These are phyloP conservation scores for Ceratopteris richardii DNA, from an alignment of 75 land plant genomes.

Conservation along the genomic window DNA sequence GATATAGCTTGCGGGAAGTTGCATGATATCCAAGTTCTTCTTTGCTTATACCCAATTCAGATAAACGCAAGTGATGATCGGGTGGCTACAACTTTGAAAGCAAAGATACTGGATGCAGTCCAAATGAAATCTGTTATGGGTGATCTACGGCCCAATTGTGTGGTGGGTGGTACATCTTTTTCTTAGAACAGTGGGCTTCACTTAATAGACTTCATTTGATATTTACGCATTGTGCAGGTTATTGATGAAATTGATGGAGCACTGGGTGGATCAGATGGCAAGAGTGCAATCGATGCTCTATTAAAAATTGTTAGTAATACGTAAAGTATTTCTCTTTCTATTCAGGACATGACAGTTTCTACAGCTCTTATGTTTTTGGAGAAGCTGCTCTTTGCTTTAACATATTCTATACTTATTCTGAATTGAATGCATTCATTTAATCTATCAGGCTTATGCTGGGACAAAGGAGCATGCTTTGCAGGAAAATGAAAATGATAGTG, in stretches of 20 bases:
- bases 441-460: constrained; percentile 52
- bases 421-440: no score
- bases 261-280: constrained; percentile 69
- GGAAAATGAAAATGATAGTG: constrained; percentile 27
- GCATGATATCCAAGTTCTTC: not conserved
- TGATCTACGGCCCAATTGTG: constrained; percentile 84
- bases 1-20: not conserved
- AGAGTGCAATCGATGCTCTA: constrained; percentile 85
- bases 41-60: constrained; percentile 22
- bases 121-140: constrained; percentile 91
- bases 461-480: constrained; percentile 37
- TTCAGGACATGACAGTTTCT: no score
- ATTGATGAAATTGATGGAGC: constrained; percentile 99
- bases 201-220: not conserved
- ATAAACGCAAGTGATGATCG: constrained; percentile 99
- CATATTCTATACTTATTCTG: no score
- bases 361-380: not conserved
- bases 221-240: constrained; percentile 36
- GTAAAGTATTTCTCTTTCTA: no score
- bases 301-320: constrained; percentile 63
- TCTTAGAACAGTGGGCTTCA: not conserved
- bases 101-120: constrained; percentile 91
- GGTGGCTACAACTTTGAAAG: constrained; percentile 66
- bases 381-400: not conserved
- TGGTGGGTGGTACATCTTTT: constrained; percentile 41